A percentile compares a stretch with the other conserved stretches of the same genome.
These are phyloP conservation scores for Ogataea parapolymorpha DNA, from an alignment of 805 yeast genomes.

Conservation along the genomic window DNA sequence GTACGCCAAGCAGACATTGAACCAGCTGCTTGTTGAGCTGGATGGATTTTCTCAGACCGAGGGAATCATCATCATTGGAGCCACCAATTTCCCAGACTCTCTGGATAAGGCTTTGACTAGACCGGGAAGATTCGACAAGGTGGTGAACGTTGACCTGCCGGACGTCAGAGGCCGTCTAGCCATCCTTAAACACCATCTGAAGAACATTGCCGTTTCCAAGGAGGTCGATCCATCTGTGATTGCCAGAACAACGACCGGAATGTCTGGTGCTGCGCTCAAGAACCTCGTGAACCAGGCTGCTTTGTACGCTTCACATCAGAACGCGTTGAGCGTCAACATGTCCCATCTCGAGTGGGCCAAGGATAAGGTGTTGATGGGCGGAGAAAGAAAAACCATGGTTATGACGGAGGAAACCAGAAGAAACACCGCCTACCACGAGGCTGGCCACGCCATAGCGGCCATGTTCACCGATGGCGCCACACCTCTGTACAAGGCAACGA, in stretches of 20 bases:
- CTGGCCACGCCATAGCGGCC: constrained; percentile 99
- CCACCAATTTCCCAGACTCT: constrained; percentile 97
- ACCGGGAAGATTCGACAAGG: constrained; percentile 97
- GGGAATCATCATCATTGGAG: constrained; percentile 95
- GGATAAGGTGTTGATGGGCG: constrained; percentile 96
- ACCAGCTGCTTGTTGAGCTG: constrained; percentile 90
- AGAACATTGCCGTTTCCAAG: constrained; percentile 79
- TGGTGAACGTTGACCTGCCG: constrained; percentile 91
- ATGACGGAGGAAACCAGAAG: constrained; percentile 91
- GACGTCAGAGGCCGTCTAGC: constrained; percentile 97
- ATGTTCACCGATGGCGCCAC: constrained; percentile 93
- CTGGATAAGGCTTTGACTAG: constrained; percentile 95
- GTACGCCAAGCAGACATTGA: constrained; percentile 94
- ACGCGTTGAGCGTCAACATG: constrained; percentile 89
- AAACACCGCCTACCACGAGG: constrained; percentile 97
- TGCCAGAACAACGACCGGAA: constrained; percentile 97
- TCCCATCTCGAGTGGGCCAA: constrained; percentile 97
- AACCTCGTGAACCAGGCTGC: constrained; percentile 98
- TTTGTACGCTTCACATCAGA: constrained; percentile 88
- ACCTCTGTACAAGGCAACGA: constrained; percentile 93
- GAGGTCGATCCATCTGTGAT: constrained; percentile 84
- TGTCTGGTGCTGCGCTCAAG: constrained; percentile 97
- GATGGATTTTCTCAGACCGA: constrained; percentile 93
- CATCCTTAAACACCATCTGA: constrained; percentile 86
- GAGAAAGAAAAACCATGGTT: constrained; percentile 96